Evolutionary conservation across 257 asterid genomes (phyloP).

Genomic region (Osmanthus fragrans): DNA sequence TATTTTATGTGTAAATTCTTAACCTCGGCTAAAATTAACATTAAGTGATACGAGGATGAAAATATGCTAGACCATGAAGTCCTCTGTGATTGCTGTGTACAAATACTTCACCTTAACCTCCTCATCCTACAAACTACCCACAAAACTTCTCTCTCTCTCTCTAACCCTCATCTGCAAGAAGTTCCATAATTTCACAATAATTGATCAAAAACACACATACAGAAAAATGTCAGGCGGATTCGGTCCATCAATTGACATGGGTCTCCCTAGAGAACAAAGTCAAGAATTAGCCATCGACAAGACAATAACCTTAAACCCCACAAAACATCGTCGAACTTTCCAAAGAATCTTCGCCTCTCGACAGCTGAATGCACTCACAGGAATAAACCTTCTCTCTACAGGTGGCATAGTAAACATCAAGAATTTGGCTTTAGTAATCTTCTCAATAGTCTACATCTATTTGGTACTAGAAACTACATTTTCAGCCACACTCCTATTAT

Average conservation of each 20-base stretch:
- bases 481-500: slow-evolving; percentile 31
- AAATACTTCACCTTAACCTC: too few species aligned
- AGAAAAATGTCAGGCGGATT: slow-evolving; percentile 69
- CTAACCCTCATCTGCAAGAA: neutral
- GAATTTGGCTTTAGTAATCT: slow-evolving; percentile 61
- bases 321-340: slow-evolving; percentile 16
- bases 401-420: slow-evolving; percentile 64
- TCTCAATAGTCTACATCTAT: slow-evolving; percentile 65
- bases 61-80: too few species aligned
- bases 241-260: too few species aligned
- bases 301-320: slow-evolving; percentile 23
- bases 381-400: slow-evolving; percentile 54
- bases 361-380: slow-evolving; percentile 58
- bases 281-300: slow-evolving; percentile 26
- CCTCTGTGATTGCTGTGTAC: too few species aligned
- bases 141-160: neutral
- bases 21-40: too few species aligned
- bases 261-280: slow-evolving; percentile 42
- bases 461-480: slow-evolving; percentile 61
- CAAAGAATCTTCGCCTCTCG: slow-evolving; percentile 46
- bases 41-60: too few species aligned
- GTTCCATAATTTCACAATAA: neutral
- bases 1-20: too few species aligned
- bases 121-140: too few species aligned
- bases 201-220: neutral